Evolutionary conservation across 352 stramenopile genomes (phyloP).

Genomic region (Globisporangium carolinianum): DNA sequence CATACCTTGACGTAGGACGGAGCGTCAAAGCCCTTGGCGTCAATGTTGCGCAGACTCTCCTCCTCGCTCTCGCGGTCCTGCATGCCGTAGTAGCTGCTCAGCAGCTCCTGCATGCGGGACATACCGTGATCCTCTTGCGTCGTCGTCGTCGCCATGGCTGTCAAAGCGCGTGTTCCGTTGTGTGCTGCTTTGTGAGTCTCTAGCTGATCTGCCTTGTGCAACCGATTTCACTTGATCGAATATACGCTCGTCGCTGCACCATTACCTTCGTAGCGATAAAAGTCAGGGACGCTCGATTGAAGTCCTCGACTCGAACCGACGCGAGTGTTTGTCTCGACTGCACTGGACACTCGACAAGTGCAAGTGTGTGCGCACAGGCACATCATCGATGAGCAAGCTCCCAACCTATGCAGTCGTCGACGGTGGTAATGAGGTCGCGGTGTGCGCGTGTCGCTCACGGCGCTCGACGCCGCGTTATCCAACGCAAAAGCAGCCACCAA

Average conservation of each 20-base stretch:
- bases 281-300: not conserved
- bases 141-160: slow-evolving; percentile 7
- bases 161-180: not conserved
- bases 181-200: not conserved
- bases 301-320: not conserved
- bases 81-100: slow-evolving; percentile 85
- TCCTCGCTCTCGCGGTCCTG: slow-evolving; percentile 66
- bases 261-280: not conserved
- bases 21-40: slow-evolving; percentile 63
- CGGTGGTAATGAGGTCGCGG: slow-evolving; percentile 16
- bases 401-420: slow-evolving; percentile 1
- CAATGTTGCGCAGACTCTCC: slow-evolving; percentile 65
- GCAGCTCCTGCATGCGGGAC: slow-evolving; percentile 83
- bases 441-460: slow-evolving; percentile 30
- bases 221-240: not conserved
- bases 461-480: slow-evolving; percentile 26
- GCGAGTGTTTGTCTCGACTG: not conserved
- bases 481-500: slow-evolving; percentile 20
- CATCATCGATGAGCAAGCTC: slow-evolving; percentile 2
- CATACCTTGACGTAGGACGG: slow-evolving; percentile 69
- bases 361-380: no score
- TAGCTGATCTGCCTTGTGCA: no score
- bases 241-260: not conserved
- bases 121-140: slow-evolving; percentile 59
- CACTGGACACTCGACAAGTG: not conserved